A percentile compares a stretch with the other conserved stretches of the same genome.
Evolutionary conservation across 495 filamentous ascomycete genomes (phyloP).

Genomic region (Pyrenula massariospora): DNA sequence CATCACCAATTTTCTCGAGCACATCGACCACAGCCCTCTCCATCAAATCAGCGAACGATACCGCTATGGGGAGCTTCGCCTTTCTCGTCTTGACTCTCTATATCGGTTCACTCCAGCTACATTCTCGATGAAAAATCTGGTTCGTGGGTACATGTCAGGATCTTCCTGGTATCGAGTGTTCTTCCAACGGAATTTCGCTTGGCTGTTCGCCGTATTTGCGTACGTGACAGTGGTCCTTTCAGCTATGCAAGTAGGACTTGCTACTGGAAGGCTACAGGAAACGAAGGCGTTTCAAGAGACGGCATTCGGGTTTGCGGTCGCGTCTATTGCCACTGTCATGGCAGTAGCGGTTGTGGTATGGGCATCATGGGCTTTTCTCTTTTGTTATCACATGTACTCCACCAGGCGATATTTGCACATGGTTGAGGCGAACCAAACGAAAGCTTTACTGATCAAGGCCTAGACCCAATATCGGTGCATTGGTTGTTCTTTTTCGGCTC

Average conservation of each 20-base stretch:
- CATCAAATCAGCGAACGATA: slow-evolving; percentile 15
- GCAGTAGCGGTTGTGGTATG: neutral
- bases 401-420: neutral
- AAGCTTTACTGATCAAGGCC: no score
- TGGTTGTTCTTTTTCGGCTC: no score
- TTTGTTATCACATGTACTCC: neutral
- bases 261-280: slow-evolving; percentile 16
- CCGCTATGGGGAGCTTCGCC: slow-evolving; percentile 28
- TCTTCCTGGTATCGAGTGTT: slow-evolving; percentile 17
- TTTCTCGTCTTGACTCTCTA: slow-evolving; percentile 24
- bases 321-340: slow-evolving; percentile 13
- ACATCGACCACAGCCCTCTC: neutral
- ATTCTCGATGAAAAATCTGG: neutral
- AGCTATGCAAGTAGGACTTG: slow-evolving; percentile 40
- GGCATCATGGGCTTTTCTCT: neutral
- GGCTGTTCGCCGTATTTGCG: slow-evolving; percentile 25
- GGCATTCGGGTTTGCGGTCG: slow-evolving; percentile 35
- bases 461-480: no score
- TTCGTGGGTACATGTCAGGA: slow-evolving; percentile 15
- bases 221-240: slow-evolving; percentile 35
- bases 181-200: slow-evolving; percentile 30
- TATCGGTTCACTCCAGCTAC: slow-evolving; percentile 7
- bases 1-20: neutral
- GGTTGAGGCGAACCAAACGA: neutral
- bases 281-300: slow-evolving; percentile 26